Evolutionary conservation across 768 basidiomycete species (phyloP), one percentile per base, ranked within the genome.

Genomic region (Suillus occidentalis): DNA sequence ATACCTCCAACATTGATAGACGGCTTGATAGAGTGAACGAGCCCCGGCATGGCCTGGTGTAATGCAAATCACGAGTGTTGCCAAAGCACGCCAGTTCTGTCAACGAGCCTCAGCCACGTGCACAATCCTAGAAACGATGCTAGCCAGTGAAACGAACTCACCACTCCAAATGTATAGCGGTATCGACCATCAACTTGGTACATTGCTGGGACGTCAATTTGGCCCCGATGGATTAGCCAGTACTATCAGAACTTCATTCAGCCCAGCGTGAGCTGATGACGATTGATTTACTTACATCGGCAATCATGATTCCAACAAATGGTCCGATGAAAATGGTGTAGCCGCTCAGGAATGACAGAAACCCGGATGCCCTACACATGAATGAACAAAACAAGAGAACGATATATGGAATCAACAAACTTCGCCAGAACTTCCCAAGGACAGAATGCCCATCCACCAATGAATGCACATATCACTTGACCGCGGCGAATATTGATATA

Each of bases 271-370:
- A 61, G 16, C 16, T 39, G 39, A 40, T 45, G 31, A 57, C 13
- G 12, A 22, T 18, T 25, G 25, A 7, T 40, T 37, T 16, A 78
- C 88, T 67, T 70, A 89, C 81, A 61, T 84, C 83, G 28, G 81
- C 79, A 63, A 85, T 82, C 81, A 89, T 84, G 62, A 95, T 87
- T 28, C 89, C 91, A 39, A 90, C 87, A 68, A 97, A 89, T 1
- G 94, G 94, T 0, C 92, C 92, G 25, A 96, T 80, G 73, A 97
- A 93, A 25, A 95, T 88, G 0, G 92, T 89, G 71, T 94, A 95
- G 3, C 91, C 92, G 28, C 83, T 84, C 88, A 94, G 90, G 76
- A 94, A 94, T 16, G 80, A 79, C 70, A 94, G 72, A 76, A 94
- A 93, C 1, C 86, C 86, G 39, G 85, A 79, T 0, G 89, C 91